Evolutionary conservation across 345 rosid species (phyloP).

Genomic region (Cardiospermum halicacabum): DNA sequence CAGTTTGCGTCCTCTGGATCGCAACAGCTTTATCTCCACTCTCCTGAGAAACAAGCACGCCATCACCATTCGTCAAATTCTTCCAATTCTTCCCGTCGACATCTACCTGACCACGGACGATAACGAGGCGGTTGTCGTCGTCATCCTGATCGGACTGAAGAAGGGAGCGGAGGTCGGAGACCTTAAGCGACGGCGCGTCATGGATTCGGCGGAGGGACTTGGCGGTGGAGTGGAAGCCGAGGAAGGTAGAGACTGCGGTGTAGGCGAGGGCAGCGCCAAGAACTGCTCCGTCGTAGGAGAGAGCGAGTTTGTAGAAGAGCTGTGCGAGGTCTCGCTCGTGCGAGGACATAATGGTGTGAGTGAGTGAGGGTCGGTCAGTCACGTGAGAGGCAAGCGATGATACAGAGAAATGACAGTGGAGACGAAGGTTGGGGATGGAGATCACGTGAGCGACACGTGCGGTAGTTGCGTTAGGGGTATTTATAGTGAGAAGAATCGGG

Average conservation of each 20-base stretch:
- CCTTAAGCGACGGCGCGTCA: conserved; percentile 40
- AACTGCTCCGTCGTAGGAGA: conserved; percentile 88
- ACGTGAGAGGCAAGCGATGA: neutral
- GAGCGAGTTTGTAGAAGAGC: conserved; percentile 50
- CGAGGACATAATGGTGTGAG: conserved; percentile 50
- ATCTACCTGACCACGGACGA: conserved; percentile 64
- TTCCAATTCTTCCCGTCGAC: conserved; percentile 40
- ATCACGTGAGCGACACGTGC: neutral
- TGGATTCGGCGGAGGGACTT: conserved; percentile 53
- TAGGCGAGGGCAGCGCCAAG: conserved; percentile 69
- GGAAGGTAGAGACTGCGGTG: conserved; percentile 53
- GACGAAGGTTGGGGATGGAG: neutral
- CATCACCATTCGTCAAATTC: conserved; percentile 23
- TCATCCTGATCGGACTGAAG: conserved; percentile 23
- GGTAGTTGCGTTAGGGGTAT: neutral
- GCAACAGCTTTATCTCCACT: conserved; percentile 82
- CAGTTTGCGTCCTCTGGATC: conserved; percentile 78
- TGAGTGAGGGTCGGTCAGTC: neutral
- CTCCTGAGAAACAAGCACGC: conserved; percentile 50
- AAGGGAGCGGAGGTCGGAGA: conserved; percentile 68
- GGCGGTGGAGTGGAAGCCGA: conserved; percentile 39
- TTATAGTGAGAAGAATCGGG: neutral
- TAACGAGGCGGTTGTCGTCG: conserved; percentile 35
- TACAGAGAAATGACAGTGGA: neutral
- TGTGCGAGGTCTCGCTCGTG: conserved; percentile 58